Percentiles rank a stretch among this genome's conserved stretches.
phyloP scores from a whole-genome alignment of 345 rosid species.

The Lenwebbia sp. region DNA sequence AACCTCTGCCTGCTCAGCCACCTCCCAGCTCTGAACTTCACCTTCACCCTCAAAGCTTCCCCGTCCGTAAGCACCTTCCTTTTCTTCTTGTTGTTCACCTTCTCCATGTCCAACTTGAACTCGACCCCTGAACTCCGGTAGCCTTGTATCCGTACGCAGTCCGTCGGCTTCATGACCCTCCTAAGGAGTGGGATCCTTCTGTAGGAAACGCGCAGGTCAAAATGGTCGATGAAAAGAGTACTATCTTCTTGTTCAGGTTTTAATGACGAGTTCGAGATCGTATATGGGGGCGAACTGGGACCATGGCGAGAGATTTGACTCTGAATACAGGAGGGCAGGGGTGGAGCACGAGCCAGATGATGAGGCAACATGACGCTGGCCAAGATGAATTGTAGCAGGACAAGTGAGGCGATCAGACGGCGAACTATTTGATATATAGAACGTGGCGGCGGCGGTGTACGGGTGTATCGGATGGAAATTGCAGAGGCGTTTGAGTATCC shows the following conservation, averaged over 20 bases:
- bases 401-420: neutral
- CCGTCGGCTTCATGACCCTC: neutral
- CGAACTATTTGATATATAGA: neutral
- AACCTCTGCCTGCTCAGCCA: neutral
- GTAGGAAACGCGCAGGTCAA: neutral
- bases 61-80: neutral
- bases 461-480: neutral
- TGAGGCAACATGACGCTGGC: neutral
- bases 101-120: neutral
- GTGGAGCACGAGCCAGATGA: constrained; percentile 11
- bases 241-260: constrained; percentile 13
- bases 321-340: constrained; percentile 11
- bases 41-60: neutral
- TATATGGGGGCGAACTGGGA: neutral
- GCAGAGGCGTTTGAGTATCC: neutral
- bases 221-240: neutral
- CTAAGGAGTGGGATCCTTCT: neutral
- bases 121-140: neutral
- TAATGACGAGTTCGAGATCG: neutral
- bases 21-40: neutral
- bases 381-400: neutral
- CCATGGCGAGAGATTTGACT: constrained; percentile 2
- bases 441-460: neutral
- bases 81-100: neutral
- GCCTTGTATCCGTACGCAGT: neutral